Conservation (phyloP, 345 rosid species). For the Euphorbia tirucalli region DNA sequence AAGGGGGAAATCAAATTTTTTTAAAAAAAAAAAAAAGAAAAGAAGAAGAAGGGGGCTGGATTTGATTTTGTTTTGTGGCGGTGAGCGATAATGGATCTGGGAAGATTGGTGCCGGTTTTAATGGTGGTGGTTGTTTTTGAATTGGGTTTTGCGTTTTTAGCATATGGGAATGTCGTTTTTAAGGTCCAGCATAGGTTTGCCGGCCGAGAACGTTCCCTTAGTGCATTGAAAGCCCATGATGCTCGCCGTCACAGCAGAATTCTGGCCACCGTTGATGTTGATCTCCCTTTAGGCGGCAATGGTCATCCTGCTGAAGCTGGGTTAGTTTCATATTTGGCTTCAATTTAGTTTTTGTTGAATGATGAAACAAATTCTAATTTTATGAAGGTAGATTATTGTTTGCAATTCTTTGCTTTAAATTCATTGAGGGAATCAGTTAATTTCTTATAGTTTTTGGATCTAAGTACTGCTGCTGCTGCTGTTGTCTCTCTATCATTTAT, state of each 20-base stretch:
- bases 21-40: neutral
- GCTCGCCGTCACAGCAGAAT: slow-evolving; percentile 62
- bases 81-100: slow-evolving; percentile 35
- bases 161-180: slow-evolving; percentile 43
- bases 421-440: too few relatives aligned
- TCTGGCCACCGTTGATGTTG: slow-evolving; percentile 56
- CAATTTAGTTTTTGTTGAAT: neutral
- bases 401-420: too few relatives aligned
- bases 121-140: slow-evolving; percentile 29
- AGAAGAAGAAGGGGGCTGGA: neutral
- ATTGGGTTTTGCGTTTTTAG: slow-evolving; percentile 18
- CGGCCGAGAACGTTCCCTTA: slow-evolving; percentile 41
- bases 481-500: too few relatives aligned
- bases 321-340: slow-evolving; percentile 29
- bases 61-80: slow-evolving; percentile 1
- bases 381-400: too few relatives aligned
- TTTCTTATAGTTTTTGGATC: neutral
- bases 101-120: slow-evolving; percentile 25
- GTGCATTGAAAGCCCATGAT: slow-evolving; percentile 63
- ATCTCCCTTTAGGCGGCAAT: slow-evolving; percentile 71
- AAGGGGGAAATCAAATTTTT: too few relatives aligned
- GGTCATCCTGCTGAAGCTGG: slow-evolving; percentile 71
- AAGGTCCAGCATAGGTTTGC: slow-evolving; percentile 63
- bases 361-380: neutral
- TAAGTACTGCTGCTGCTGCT: neutral